Base-by-base conservation (phyloP, 768 basidiomycete species). In the Boletus insuetus region DNA sequence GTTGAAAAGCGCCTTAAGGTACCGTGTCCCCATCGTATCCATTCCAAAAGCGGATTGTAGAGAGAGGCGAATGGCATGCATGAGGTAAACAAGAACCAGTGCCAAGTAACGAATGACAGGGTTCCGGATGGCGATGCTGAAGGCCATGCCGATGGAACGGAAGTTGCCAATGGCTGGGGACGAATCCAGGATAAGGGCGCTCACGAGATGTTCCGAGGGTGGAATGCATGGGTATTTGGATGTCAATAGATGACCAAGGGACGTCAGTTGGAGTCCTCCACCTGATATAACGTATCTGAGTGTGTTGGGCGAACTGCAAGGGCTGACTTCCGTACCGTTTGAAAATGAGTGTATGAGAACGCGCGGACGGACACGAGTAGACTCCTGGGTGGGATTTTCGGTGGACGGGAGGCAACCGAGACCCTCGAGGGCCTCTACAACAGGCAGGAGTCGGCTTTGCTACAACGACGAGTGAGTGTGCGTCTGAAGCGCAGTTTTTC, bases 281-380 rank as follows among this genome's bases (percentile, higher is more conserved):
- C 68, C 69, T 69, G 44, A 3, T 46, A 29, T 6, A 12, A 49
- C 9, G 3, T 26, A n/a, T 59, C 24, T 58, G 37, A 1, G 11
- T 4, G 14, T 10, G 22, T 40, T n/a, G 11, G 31, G n/a, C 8
- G 8, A 20, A 10, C 17, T 20, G 11, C 5, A 19, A 45, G 26
- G 16, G 4, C 39, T 24, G n/a, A 26, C 2, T 5, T 37, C 8
- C 40, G 5, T 51, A 71, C 69, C 68, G 34, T 71, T 69, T 35
- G 69, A 71, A 53, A 71, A 71, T 1, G 58, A 66, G 40, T 69
- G 67, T 12, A 66, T 40, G 10, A 71, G 64, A 17, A 69, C 22
- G 16, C 66, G 66, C 42, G 67, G 58, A 35, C 53, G 58, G 13
- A 32, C 34, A 13, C 49, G 38, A 41, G 41, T n/a, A 26, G 40